Evolutionary conservation across 2,329 filamentous ascomycete genomes (phyloP).

Genomic region (Parascedosporium putredinis): DNA sequence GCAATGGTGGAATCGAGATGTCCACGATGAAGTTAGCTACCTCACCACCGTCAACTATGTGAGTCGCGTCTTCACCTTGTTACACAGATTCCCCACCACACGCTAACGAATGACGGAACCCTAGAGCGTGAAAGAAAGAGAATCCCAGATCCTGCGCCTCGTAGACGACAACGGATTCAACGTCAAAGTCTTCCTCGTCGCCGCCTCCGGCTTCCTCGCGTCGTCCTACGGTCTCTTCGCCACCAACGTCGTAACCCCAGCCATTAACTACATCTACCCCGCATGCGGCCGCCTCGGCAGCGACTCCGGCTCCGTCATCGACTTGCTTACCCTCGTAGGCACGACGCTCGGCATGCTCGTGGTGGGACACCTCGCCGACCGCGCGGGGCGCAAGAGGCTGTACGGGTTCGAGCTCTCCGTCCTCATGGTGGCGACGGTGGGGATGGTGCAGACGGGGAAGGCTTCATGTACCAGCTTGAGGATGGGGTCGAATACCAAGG

Average conservation of each 20-base stretch:
- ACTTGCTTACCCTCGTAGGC: slow-evolving; percentile 15
- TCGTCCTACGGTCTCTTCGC: slow-evolving; percentile 20
- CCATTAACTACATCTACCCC: slow-evolving; percentile 18
- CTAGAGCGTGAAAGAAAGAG: slow-evolving; percentile 6
- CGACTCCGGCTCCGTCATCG: slow-evolving; percentile 13
- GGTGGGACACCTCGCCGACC: slow-evolving; percentile 17
- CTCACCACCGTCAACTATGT: slow-evolving; percentile 8
- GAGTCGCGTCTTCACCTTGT: too few relatives aligned
- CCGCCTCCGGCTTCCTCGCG: slow-evolving; percentile 18
- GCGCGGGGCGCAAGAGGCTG: slow-evolving; percentile 15
- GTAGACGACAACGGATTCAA: slow-evolving; percentile 17
- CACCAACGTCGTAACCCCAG: slow-evolving; percentile 18
- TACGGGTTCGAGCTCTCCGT: slow-evolving; percentile 18
- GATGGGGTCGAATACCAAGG: slow-evolving; percentile 1
- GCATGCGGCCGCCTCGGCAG: slow-evolving; percentile 5
- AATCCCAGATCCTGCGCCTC: slow-evolving; percentile 11
- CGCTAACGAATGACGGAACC: slow-evolving; percentile 3
- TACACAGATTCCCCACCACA: too few relatives aligned
- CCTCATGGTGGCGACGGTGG: slow-evolving; percentile 15
- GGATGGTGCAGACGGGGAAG: slow-evolving; percentile 13
- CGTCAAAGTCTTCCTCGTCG: slow-evolving; percentile 17
- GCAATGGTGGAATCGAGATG: slow-evolving; percentile 9
- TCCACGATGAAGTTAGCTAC: slow-evolving; percentile 10
- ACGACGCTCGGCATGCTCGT: slow-evolving; percentile 16
- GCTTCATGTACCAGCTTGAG: slow-evolving; percentile 8